phyloP scores from a whole-genome alignment of 352 stramenopile genomes.

The Globisporangium spinosum region DNA sequence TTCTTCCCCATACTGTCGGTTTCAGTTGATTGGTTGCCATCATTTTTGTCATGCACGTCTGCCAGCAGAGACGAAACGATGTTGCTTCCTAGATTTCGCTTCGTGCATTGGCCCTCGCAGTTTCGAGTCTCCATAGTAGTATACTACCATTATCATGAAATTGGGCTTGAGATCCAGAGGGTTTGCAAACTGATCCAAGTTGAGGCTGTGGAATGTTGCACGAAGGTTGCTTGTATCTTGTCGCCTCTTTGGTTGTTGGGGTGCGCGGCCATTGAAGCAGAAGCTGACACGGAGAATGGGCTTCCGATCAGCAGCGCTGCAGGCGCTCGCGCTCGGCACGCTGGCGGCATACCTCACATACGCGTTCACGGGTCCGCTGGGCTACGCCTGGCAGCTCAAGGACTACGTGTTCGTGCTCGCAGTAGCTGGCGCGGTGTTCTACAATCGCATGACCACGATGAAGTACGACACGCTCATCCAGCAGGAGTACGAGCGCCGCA shows the following conservation, averaged over 20 bases:
- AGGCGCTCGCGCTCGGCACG: constrained; percentile 36
- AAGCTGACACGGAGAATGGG: constrained; percentile 16
- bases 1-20: too few relatives aligned
- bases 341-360: constrained; percentile 54
- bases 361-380: constrained; percentile 32
- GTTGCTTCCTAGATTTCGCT: too few relatives aligned
- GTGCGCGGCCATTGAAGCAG: not conserved
- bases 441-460: constrained; percentile 48
- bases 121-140: too few relatives aligned
- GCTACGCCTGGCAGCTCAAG: constrained; percentile 43
- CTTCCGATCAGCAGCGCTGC: constrained; percentile 23
- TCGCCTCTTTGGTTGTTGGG: not conserved
- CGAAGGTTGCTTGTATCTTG: constrained; percentile 3
- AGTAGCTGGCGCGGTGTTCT: constrained; percentile 47
- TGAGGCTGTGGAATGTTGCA: not conserved
- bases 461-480: constrained; percentile 47
- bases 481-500: constrained; percentile 17
- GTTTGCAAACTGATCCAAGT: too few relatives aligned
- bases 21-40: too few relatives aligned
- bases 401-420: constrained; percentile 63
- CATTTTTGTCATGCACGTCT: too few relatives aligned
- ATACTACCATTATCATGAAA: too few relatives aligned
- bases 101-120: too few relatives aligned
- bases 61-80: too few relatives aligned
- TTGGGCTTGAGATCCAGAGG: too few relatives aligned